Conservation (phyloP, 108 stramenopile species). For the Discostella pseudostelligera region DNA sequence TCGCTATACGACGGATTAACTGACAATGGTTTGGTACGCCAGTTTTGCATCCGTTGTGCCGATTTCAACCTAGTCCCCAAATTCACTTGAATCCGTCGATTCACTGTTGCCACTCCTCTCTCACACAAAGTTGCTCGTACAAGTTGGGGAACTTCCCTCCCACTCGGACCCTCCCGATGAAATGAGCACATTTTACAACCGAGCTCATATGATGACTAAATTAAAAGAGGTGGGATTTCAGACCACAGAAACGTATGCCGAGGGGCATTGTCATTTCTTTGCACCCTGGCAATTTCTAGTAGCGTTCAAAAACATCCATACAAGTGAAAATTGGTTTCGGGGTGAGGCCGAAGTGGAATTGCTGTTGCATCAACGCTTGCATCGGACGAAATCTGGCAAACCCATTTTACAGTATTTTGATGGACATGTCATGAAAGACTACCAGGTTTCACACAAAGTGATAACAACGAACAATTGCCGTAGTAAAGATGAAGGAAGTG, state of each 20-base stretch:
- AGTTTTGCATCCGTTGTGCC: not conserved
- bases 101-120: not conserved
- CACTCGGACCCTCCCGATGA: not conserved
- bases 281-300: constrained; percentile 38
- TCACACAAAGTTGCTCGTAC: not conserved
- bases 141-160: not conserved
- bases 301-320: constrained; percentile 14
- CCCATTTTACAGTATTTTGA: constrained; percentile 19
- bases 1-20: constrained; percentile 26
- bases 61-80: not conserved
- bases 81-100: not conserved
- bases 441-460: too few species aligned
- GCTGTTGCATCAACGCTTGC: constrained; percentile 21
- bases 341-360: constrained; percentile 22
- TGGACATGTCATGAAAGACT: constrained; percentile 24
- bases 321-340: constrained; percentile 31
- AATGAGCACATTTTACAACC: not conserved
- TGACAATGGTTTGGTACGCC: constrained; percentile 25
- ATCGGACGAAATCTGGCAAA: constrained; percentile 21
- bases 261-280: constrained; percentile 18
- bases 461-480: too few species aligned
- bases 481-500: too few species aligned
- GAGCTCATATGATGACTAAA: not conserved
- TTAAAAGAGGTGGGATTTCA: constrained; percentile 27
- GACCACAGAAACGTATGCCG: constrained; percentile 31